Percentiles rank a stretch among this genome's conserved stretches.
phyloP scores from a whole-genome alignment of 345 rosid species.

The Eucalyptus marginata region DNA sequence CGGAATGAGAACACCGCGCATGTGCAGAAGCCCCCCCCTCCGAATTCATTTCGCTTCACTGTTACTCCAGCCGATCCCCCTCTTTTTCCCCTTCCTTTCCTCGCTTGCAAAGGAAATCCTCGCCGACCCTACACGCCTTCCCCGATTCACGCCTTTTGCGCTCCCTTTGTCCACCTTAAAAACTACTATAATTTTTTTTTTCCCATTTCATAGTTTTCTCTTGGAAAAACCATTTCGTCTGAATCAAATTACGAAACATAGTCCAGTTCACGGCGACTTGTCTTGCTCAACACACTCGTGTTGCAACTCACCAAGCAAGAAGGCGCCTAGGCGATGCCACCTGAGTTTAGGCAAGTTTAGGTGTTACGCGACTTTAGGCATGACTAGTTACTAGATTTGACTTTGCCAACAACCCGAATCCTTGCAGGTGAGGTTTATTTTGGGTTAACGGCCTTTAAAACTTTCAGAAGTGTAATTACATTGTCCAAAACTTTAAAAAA shows the following conservation, averaged over 20 bases:
- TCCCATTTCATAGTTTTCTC: background rate
- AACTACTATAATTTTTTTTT: background rate
- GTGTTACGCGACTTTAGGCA: accelerated
- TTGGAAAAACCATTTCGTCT: background rate
- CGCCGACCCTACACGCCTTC: background rate
- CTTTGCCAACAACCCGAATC: accelerated
- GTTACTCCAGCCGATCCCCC: background rate
- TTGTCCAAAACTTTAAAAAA: too few relatives aligned
- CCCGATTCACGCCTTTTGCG: background rate
- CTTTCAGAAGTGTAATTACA: too few relatives aligned
- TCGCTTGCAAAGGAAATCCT: background rate
- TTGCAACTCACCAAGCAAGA: too few relatives aligned
- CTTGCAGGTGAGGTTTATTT: too few relatives aligned
- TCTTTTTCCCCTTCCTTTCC: background rate
- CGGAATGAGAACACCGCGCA: background rate
- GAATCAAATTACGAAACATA: background rate
- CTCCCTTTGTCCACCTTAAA: background rate
- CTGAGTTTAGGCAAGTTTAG: too few relatives aligned
- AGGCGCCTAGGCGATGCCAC: accelerated
- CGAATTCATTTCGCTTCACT: background rate
- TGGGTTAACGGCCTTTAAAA: accelerated
- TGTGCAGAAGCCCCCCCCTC: background rate
- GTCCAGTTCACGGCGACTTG: background rate
- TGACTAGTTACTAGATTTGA: too few relatives aligned
- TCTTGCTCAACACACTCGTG: too few relatives aligned